Evolutionary conservation across 371 early-diverging fungal species (phyloP).

Genomic region (Apophysomyces ossiformis): DNA sequence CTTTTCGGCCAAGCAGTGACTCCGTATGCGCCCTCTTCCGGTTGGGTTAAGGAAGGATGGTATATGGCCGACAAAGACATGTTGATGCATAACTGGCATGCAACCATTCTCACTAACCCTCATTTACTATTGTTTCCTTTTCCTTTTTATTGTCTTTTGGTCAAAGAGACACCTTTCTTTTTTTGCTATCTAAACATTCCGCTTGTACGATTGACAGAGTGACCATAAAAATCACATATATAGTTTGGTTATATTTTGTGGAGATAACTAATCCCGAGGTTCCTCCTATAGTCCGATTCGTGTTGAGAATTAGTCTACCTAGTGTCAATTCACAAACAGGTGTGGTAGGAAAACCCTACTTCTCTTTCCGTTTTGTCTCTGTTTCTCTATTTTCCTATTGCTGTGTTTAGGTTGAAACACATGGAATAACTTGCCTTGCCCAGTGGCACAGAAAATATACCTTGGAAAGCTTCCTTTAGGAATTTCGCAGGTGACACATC

Average conservation of each 20-base stretch:
- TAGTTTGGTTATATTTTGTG: slow-evolving; percentile 83
- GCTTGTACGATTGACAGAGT: slow-evolving; percentile 57
- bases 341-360: slow-evolving; percentile 49
- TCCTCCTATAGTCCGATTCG: slow-evolving; percentile 82
- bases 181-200: background rate
- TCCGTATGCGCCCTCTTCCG: too few species aligned
- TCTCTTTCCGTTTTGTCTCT: background rate
- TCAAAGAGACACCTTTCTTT: background rate
- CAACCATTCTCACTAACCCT: slow-evolving; percentile 94
- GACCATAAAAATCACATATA: slow-evolving; percentile 95
- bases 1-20: too few species aligned
- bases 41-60: slow-evolving; percentile 55
- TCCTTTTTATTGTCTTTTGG: slow-evolving; percentile 14
- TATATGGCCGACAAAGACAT: slow-evolving; percentile 88
- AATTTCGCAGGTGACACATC: slow-evolving; percentile 76
- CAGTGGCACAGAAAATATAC: slow-evolving; percentile 81
- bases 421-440: slow-evolving; percentile 72
- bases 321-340: slow-evolving; percentile 88
- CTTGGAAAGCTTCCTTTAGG: slow-evolving; percentile 85
- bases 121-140: slow-evolving; percentile 57
- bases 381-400: too few species aligned
- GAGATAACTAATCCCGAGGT: slow-evolving; percentile 86
- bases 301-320: slow-evolving; percentile 86
- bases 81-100: slow-evolving; percentile 86
- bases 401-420: slow-evolving; percentile 63